phyloP scores from a whole-genome alignment of 192 early-diverging fungal species.

The Coemansia sp. region DNA sequence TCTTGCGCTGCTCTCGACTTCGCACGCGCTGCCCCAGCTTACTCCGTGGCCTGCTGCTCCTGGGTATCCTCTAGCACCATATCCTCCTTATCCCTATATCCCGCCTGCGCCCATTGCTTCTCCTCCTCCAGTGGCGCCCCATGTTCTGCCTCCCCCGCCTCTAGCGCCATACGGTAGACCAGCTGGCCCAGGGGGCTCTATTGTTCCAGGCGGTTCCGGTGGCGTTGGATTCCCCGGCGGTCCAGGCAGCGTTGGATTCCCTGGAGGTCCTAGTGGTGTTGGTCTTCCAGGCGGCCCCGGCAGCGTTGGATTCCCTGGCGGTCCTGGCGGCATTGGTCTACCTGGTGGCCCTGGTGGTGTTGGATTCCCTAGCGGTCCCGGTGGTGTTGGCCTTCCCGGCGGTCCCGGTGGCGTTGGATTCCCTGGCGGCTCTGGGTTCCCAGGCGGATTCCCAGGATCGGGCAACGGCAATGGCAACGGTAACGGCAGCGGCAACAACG shows the following conservation, averaged over 20 bases:
- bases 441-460: no score
- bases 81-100: slow-evolving; percentile 8
- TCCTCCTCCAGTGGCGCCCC: slow-evolving; percentile 10
- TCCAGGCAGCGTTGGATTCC: slow-evolving; percentile 6
- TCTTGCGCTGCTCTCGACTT: slow-evolving; percentile 25
- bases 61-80: slow-evolving; percentile 16
- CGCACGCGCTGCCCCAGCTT: slow-evolving; percentile 11
- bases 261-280: slow-evolving; percentile 1
- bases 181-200: neutral
- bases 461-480: slow-evolving; percentile 12
- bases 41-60: slow-evolving; percentile 39
- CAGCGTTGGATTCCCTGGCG: slow-evolving; percentile 22
- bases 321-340: slow-evolving; percentile 2
- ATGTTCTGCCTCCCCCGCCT: slow-evolving; percentile 12
- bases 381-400: no score
- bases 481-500: neutral
- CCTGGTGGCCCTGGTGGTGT: neutral
- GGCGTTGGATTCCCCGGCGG: slow-evolving; percentile 17
- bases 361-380: slow-evolving; percentile 8
- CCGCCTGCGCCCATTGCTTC: slow-evolving; percentile 4
- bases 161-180: slow-evolving; percentile 4
- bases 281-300: slow-evolving; percentile 16
- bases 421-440: slow-evolving; percentile 8
- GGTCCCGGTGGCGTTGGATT: no score
- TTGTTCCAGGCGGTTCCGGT: slow-evolving; percentile 3